phyloP scores from a whole-genome alignment of 1,139 yeast species.

The Eremothecium cymbalariae region DNA sequence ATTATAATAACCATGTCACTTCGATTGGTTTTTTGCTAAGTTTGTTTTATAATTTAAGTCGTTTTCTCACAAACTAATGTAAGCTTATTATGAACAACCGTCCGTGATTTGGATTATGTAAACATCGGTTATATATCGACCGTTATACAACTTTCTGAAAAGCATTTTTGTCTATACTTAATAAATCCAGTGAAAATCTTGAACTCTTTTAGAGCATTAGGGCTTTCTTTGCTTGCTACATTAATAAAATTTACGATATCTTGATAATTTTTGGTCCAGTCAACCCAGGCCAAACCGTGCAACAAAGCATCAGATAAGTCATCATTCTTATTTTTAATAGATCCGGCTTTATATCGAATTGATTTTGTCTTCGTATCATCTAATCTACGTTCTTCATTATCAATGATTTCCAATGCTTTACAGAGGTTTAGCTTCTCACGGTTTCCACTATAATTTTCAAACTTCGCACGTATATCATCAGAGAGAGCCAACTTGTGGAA shows the following conservation, averaged over 20 bases:
- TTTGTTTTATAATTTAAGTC: neutral
- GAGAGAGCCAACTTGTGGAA: slow-evolving; percentile 6
- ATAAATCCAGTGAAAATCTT: neutral
- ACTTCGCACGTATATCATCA: neutral
- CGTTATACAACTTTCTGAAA: neutral
- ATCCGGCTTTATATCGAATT: neutral
- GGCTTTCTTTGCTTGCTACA: no score
- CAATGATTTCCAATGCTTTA: slow-evolving; percentile 14
- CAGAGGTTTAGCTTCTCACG: slow-evolving; percentile 14
- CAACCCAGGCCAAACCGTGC: slow-evolving; percentile 47
- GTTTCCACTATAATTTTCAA: slow-evolving; percentile 21
- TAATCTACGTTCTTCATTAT: no score
- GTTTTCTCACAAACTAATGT: neutral
- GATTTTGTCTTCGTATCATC: no score
- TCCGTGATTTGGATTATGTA: no score
- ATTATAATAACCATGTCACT: slow-evolving; percentile 8
- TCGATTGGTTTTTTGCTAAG: neutral
- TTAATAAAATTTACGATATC: no score
- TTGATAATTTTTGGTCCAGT: slow-evolving; percentile 34
- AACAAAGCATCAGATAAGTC: slow-evolving; percentile 53
- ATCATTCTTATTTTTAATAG: slow-evolving; percentile 42
- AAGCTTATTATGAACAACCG: neutral
- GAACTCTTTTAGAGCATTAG: no score
- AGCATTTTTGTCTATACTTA: neutral
- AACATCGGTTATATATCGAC: neutral